Conservation (phyloP, 345 rosid genomes). For the Barbarea vulgaris region DNA sequence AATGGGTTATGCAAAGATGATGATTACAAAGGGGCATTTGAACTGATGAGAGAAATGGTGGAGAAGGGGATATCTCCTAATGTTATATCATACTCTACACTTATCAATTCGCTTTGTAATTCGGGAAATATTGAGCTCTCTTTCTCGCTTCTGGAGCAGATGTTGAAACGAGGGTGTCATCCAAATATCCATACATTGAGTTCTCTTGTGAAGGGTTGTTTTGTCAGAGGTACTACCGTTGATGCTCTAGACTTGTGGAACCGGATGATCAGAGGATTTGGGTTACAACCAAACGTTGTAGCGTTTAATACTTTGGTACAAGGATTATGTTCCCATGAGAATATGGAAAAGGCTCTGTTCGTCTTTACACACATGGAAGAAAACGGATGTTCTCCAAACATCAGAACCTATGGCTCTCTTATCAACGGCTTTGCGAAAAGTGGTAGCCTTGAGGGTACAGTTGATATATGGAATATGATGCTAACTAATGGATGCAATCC, state of each 20-base stretch:
- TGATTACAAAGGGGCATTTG: slow-evolving; percentile 57
- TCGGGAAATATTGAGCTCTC: slow-evolving; percentile 56
- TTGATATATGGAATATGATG: slow-evolving; percentile 86
- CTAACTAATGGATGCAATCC: slow-evolving; percentile 62
- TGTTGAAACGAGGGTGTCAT: slow-evolving; percentile 70
- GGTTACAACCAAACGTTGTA: slow-evolving; percentile 59
- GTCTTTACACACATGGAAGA: slow-evolving; percentile 62
- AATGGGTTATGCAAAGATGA: slow-evolving; percentile 61
- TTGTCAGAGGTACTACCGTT: slow-evolving; percentile 48
- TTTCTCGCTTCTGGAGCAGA: slow-evolving; percentile 63
- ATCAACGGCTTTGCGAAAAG: slow-evolving; percentile 75
- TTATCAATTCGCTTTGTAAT: slow-evolving; percentile 60
- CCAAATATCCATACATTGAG: slow-evolving; percentile 72
- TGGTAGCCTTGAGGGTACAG: slow-evolving; percentile 61
- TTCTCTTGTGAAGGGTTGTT: slow-evolving; percentile 74
- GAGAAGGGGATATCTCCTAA: slow-evolving; percentile 60
- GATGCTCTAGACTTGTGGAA: slow-evolving; percentile 68
- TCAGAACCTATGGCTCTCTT: slow-evolving; percentile 66
- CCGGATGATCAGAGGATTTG: slow-evolving; percentile 51
- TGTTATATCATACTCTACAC: slow-evolving; percentile 71
- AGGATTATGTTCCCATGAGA: slow-evolving; percentile 64
- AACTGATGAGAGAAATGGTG: slow-evolving; percentile 53
- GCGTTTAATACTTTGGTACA: slow-evolving; percentile 66
- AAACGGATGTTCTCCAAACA: slow-evolving; percentile 52
- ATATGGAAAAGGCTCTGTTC: slow-evolving; percentile 56